phyloP scores from a whole-genome alignment of 1,139 yeast genomes.

The Pneumocystis carinii region DNA sequence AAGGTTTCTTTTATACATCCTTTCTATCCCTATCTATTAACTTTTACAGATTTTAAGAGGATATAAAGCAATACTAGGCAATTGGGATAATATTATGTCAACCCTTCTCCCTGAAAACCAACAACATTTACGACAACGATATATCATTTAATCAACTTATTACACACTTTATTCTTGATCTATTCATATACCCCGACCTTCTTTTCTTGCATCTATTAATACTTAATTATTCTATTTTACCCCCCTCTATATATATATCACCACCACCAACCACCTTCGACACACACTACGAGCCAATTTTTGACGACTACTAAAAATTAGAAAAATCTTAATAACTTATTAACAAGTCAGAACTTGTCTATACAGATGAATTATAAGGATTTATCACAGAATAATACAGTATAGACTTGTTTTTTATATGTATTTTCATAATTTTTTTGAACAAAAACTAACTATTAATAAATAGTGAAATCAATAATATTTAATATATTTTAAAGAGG shows the following conservation, averaged over 20 bases:
- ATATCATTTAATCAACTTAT: background rate
- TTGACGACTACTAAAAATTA: background rate
- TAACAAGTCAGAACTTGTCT: background rate
- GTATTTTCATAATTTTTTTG: background rate
- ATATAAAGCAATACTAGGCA: background rate
- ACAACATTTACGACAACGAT: background rate
- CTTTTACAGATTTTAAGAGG: background rate
- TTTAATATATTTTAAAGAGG: background rate
- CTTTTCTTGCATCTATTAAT: background rate
- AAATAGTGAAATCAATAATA: background rate
- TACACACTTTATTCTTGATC: background rate
- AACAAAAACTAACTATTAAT: background rate
- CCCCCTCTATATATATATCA: background rate
- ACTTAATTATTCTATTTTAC: background rate
- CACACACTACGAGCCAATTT: background rate
- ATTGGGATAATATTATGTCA: background rate
- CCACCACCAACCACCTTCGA: background rate
- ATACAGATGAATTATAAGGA: background rate
- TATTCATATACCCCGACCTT: background rate
- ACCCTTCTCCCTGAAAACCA: background rate
- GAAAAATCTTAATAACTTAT: background rate
- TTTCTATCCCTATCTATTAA: background rate
- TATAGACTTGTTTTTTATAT: background rate
- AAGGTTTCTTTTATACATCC: conserved; percentile 1
- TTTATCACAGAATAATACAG: background rate